Percentiles rank a stretch among this genome's conserved stretches.
These are phyloP conservation scores for Aureobasidium sp. DNA, from an alignment of 2,329 filamentous ascomycete genomes.

Conservation along the genomic window DNA sequence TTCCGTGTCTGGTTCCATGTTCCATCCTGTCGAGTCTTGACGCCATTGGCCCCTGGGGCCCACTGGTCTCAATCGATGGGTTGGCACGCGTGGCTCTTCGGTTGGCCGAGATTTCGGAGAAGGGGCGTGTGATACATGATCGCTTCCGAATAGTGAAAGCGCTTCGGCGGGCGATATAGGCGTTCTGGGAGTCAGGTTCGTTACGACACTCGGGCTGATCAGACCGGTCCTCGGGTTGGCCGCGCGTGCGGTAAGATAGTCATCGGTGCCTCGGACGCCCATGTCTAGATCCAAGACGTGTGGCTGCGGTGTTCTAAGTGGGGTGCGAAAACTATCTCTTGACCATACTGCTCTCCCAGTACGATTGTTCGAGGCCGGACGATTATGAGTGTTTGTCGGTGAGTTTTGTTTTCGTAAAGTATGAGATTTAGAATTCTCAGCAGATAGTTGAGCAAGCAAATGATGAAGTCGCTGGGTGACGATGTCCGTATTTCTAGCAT, in stretches of 20 bases:
- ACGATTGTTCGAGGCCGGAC: not conserved
- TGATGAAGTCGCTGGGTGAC: constrained; percentile 2
- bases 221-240: constrained; percentile 27
- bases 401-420: not conserved
- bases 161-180: constrained; percentile 25
- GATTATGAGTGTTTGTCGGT: not conserved
- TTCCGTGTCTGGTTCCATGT: constrained; percentile 13
- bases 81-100: not conserved
- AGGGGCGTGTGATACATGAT: not conserved
- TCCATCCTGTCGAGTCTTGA: constrained; percentile 17
- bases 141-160: constrained; percentile 17
- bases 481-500: not conserved
- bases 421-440: not conserved
- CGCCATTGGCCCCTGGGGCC: constrained; percentile 11
- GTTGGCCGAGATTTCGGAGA: not conserved
- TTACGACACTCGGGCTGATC: constrained; percentile 24
- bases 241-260: constrained; percentile 28
- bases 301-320: not conserved
- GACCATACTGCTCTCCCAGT: not conserved
- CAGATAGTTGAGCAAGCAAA: not conserved
- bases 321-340: not conserved
- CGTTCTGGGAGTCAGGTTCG: constrained; percentile 17
- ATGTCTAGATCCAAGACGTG: constrained; percentile 8
- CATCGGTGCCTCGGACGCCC: constrained; percentile 28
- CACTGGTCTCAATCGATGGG: not conserved